Evolutionary conservation across 192 early-diverging fungal genomes (phyloP), one percentile per base, ranked within the genome.

Genomic region (Entomortierella parvispora): DNA sequence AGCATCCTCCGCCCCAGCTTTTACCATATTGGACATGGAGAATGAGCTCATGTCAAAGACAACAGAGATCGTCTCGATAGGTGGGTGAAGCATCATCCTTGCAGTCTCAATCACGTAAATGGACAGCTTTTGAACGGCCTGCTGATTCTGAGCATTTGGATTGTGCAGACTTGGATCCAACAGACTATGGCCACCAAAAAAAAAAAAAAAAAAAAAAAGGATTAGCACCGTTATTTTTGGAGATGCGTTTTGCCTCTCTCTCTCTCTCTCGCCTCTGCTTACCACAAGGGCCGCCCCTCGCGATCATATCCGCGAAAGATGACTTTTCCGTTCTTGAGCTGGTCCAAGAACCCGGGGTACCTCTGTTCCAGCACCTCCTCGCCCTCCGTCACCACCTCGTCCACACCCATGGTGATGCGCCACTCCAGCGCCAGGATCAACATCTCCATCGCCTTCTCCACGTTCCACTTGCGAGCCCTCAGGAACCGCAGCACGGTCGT

Each of bases 381-480:
- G 34, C 85, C 74, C 47, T 83, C 59, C 49, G 61, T 61, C 20
- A 83, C 55, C 22, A 86, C 70, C 10, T 86, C 85, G 42, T 84
- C 83, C 1, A 84, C 74, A 23, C 76, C 74, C 53, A 71, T 65
- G 32, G 85, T 83, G 22, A 88, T 65, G 26, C 95, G 82, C 95
- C 95, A 96, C 45, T 85, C 78, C 55, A 96, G 69, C 12, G 88
- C 83, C 26, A 84, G 63, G 22, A 90, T 63, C 20, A 91, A 49
- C 94, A 95, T 95, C n/a, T 74, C 82, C 34, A 90, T 81, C 0
- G 93, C 93, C 57, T 88, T 89, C 52, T 90, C 83, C 8, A 93
- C 83, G 53, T 94, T 86, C 93, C 94, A 96, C 65, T 95, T 96
- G 57, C 95, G 85, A 26, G 95, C 95, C 26, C 94, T 85, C 50